phyloP scores from a whole-genome alignment of 2,329 filamentous ascomycete species.

The Stagonosporopsis cucurbitacearum region DNA sequence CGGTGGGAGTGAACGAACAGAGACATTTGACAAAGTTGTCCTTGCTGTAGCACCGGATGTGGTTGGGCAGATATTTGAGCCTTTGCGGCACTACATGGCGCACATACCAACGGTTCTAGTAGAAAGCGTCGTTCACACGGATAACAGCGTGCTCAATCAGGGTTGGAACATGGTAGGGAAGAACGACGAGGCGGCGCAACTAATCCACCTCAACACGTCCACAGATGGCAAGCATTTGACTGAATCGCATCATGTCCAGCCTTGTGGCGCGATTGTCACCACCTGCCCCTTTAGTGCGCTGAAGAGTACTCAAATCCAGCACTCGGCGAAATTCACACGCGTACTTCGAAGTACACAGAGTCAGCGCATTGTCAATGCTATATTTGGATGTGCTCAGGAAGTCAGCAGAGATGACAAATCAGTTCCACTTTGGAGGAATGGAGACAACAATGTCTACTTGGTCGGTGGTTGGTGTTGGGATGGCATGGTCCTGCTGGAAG shows the following conservation, averaged over 20 bases:
- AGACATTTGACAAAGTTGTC: constrained; percentile 60
- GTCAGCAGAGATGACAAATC: constrained; percentile 25
- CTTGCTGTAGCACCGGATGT: constrained; percentile 64
- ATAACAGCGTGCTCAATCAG: constrained; percentile 28
- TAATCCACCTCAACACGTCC: constrained; percentile 46
- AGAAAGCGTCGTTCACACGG: constrained; percentile 57
- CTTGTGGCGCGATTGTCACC: constrained; percentile 60
- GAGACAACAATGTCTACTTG: constrained; percentile 61
- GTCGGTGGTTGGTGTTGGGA: constrained; percentile 70
- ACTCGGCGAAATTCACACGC: constrained; percentile 58
- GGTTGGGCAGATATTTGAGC: constrained; percentile 57
- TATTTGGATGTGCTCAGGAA: constrained; percentile 46
- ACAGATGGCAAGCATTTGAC: constrained; percentile 46
- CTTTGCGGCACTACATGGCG: constrained; percentile 48
- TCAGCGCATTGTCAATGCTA: constrained; percentile 54
- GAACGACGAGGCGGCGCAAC: constrained; percentile 23
- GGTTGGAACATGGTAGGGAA: not conserved
- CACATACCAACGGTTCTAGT: constrained; percentile 59
- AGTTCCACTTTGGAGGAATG: constrained; percentile 57
- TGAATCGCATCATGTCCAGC: constrained; percentile 61
- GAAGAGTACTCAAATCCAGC: constrained; percentile 52
- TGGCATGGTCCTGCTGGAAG: constrained; percentile 68
- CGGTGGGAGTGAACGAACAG: constrained; percentile 24
- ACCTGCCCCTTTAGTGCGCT: constrained; percentile 57
- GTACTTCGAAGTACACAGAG: constrained; percentile 60